Percentiles rank a stretch among this genome's conserved stretches.
Evolutionary conservation across 2,329 filamentous ascomycete species (phyloP).

Genomic region (Albophoma yamanashiensis): DNA sequence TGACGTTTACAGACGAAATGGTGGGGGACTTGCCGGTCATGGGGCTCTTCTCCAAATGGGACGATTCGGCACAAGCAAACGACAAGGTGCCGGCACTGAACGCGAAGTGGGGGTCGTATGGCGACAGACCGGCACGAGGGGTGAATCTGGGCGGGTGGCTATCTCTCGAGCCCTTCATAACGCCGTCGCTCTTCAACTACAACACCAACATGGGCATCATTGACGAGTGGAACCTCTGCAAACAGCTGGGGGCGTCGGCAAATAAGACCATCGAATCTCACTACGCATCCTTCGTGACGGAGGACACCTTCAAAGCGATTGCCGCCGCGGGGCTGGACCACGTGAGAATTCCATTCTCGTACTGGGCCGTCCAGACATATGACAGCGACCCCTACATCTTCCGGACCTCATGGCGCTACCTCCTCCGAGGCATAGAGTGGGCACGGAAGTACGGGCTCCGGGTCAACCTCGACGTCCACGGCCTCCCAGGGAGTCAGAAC

Average conservation of each 20-base stretch:
- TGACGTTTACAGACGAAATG: slow-evolving; percentile 78
- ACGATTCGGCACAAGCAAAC: slow-evolving; percentile 73
- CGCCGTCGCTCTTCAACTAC: slow-evolving; percentile 74
- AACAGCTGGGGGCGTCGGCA: slow-evolving; percentile 55
- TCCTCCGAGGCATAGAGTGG: slow-evolving; percentile 88
- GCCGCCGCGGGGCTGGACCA: slow-evolving; percentile 84
- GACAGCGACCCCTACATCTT: slow-evolving; percentile 79
- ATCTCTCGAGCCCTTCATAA: slow-evolving; percentile 88
- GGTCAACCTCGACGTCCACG: slow-evolving; percentile 88
- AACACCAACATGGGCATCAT: slow-evolving; percentile 57
- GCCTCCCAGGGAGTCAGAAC: slow-evolving; percentile 86
- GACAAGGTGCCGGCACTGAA: slow-evolving; percentile 68
- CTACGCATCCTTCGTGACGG: slow-evolving; percentile 80
- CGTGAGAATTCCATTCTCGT: slow-evolving; percentile 89
- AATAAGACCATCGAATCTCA: slow-evolving; percentile 74
- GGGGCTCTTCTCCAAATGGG: slow-evolving; percentile 76
- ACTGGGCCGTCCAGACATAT: slow-evolving; percentile 87
- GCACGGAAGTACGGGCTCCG: slow-evolving; percentile 84
- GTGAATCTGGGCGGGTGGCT: slow-evolving; percentile 95
- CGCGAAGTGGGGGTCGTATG: slow-evolving; percentile 66
- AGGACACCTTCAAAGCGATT: slow-evolving; percentile 76
- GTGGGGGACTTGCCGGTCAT: slow-evolving; percentile 86
- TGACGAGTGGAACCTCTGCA: slow-evolving; percentile 77
- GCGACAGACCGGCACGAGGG: slow-evolving; percentile 68
- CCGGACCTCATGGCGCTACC: slow-evolving; percentile 83